These are phyloP conservation scores for Tolypocladium tropicale DNA, from an alignment of 2,329 filamentous ascomycete species.

Conservation along the genomic window DNA sequence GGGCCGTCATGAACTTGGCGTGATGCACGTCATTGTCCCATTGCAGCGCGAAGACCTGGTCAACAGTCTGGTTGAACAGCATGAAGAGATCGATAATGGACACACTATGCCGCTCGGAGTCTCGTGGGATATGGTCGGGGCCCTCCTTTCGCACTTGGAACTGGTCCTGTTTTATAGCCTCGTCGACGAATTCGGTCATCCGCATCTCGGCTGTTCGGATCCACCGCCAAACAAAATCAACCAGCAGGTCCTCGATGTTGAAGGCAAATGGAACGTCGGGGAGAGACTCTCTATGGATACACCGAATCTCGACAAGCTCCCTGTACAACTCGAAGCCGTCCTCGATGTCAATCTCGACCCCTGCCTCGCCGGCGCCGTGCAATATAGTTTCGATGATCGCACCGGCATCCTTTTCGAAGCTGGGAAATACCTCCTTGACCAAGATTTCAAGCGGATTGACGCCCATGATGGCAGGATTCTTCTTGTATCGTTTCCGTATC, in stretches of 20 bases:
- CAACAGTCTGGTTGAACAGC: constrained; percentile 83
- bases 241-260: constrained; percentile 73
- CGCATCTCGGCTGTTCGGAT: constrained; percentile 70
- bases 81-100: constrained; percentile 91
- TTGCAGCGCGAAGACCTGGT: constrained; percentile 74
- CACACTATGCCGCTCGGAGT: constrained; percentile 83
- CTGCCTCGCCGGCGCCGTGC: constrained; percentile 56
- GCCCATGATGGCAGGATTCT: constrained; percentile 80
- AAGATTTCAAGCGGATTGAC: constrained; percentile 56
- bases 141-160: constrained; percentile 66
- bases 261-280: constrained; percentile 72
- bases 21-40: constrained; percentile 94
- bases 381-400: constrained; percentile 79
- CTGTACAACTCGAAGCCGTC: constrained; percentile 93
- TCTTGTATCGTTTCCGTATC: constrained; percentile 86
- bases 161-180: constrained; percentile 81
- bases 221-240: constrained; percentile 95
- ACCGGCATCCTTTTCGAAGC: constrained; percentile 80
- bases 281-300: constrained; percentile 67
- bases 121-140: constrained; percentile 52
- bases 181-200: constrained; percentile 75
- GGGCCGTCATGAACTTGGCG: constrained; percentile 91
- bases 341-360: constrained; percentile 70
- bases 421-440: constrained; percentile 74
- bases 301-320: constrained; percentile 74